Conservation (phyloP, 2,329 filamentous ascomycete species). For the Acrodontium crateriforme region DNA sequence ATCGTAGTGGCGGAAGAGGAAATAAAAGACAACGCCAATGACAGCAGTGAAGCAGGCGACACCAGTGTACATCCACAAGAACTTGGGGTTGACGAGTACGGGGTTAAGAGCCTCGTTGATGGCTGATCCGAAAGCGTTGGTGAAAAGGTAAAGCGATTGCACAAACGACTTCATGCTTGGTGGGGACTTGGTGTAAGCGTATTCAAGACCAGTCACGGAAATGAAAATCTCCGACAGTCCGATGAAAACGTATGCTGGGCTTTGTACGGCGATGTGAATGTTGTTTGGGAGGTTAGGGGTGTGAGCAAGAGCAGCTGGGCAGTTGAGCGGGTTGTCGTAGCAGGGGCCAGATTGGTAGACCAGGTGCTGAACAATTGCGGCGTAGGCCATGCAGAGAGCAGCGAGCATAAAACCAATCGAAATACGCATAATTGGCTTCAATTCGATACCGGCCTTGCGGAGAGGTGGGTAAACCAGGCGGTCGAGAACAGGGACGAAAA, state of each 20-base stretch:
- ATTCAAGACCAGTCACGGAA: conserved; percentile 33
- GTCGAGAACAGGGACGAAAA: conserved; percentile 34
- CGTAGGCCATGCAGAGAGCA: conserved; percentile 40
- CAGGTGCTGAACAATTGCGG: conserved; percentile 41
- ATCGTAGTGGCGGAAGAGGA: conserved; percentile 29
- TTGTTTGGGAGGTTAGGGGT: conserved; percentile 25
- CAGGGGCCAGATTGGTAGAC: conserved; percentile 43
- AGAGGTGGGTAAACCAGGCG: conserved; percentile 32
- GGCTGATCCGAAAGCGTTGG: conserved; percentile 43
- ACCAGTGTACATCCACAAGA: conserved; percentile 44
- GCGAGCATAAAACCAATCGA: conserved; percentile 40
- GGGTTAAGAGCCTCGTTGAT: conserved; percentile 50
- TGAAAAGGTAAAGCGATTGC: conserved; percentile 46
- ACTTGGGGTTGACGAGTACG: conserved; percentile 46
- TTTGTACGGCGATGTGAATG: conserved; percentile 32
- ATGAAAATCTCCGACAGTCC: conserved; percentile 34
- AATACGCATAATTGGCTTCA: conserved; percentile 39
- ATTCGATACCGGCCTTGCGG: conserved; percentile 26
- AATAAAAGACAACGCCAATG: conserved; percentile 16
- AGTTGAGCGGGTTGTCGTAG: conserved; percentile 30
- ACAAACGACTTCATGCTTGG: conserved; percentile 35
- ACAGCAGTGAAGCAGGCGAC: conserved; percentile 12
- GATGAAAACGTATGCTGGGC: conserved; percentile 32
- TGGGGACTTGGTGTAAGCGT: conserved; percentile 34
- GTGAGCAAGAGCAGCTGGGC: conserved; percentile 21